A percentile compares a stretch with the other conserved stretches of the same genome.
Evolutionary conservation across 208 protist species (phyloP).

Genomic region (Wallacemonas sp.): DNA sequence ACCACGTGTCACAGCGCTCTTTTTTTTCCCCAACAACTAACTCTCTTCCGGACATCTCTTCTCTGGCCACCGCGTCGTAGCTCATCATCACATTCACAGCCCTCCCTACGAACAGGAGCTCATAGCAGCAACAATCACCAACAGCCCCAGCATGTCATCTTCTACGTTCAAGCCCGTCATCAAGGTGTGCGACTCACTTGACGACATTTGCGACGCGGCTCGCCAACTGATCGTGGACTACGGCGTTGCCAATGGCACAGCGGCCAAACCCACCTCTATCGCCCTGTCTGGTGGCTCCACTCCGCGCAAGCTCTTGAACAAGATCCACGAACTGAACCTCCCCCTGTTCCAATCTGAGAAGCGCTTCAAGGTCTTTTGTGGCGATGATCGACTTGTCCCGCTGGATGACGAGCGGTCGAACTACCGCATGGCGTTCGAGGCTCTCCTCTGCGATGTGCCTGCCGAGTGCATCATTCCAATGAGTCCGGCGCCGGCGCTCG

Average conservation of each 20-base stretch:
- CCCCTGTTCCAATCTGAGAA: conserved; percentile 23
- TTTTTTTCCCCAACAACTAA: too few relatives aligned
- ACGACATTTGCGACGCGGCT: conserved; percentile 33
- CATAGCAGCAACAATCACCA: background rate
- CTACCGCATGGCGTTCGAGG: conserved; percentile 54
- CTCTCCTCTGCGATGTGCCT: conserved; percentile 57
- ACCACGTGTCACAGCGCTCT: too few relatives aligned
- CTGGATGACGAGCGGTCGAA: conserved; percentile 53
- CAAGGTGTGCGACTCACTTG: conserved; percentile 30
- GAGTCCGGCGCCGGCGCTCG: conserved; percentile 29
- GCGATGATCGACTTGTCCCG: conserved; percentile 68
- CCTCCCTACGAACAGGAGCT: background rate
- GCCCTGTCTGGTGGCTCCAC: conserved; percentile 81
- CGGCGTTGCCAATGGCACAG: background rate
- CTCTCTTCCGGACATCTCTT: too few relatives aligned
- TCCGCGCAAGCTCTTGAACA: conserved; percentile 49
- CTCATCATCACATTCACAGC: too few relatives aligned
- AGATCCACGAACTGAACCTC: conserved; percentile 45
- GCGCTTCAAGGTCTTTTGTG: conserved; percentile 47
- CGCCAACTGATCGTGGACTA: conserved; percentile 38
- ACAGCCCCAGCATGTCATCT: background rate
- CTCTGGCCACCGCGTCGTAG: too few relatives aligned
- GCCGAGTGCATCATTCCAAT: conserved; percentile 33
- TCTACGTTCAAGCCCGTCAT: conserved; percentile 33
- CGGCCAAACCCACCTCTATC: conserved; percentile 26